These are phyloP conservation scores for Geosmithia putterillii DNA, from an alignment of 2,329 filamentous ascomycete genomes.

Conservation along the genomic window DNA sequence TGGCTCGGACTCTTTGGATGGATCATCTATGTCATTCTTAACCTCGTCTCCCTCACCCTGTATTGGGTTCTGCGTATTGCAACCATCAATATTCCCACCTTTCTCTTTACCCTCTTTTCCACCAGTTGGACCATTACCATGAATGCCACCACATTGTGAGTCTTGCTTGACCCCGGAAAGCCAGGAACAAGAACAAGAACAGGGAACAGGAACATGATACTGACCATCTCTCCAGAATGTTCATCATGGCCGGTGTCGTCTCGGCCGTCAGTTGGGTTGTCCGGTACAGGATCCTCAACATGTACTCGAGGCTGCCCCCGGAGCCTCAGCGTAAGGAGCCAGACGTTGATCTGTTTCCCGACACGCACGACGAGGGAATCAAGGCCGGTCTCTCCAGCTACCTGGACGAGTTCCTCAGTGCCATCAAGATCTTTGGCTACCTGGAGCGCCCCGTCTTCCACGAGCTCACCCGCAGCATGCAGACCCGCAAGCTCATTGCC, in stretches of 20 bases:
- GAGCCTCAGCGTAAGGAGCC: constrained; percentile 95
- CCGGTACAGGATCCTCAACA: constrained; percentile 89
- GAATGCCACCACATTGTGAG: constrained; percentile 92
- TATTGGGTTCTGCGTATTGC: constrained; percentile 78
- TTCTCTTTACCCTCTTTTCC: constrained; percentile 81
- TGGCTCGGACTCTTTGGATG: constrained; percentile 47
- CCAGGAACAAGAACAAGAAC: too few species aligned
- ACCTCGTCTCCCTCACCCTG: constrained; percentile 42
- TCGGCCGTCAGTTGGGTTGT: constrained; percentile 91
- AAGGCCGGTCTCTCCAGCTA: constrained; percentile 94
- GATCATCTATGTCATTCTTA: constrained; percentile 41
- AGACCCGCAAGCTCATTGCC: constrained; percentile 89
- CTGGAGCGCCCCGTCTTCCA: constrained; percentile 94
- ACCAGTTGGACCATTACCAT: constrained; percentile 94
- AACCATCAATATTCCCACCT: constrained; percentile 79
- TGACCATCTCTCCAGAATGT: constrained; percentile 35
- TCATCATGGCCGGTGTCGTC: constrained; percentile 64
- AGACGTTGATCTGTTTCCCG: constrained; percentile 87
- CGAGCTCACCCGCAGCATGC: constrained; percentile 94
- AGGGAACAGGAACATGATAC: too few species aligned
- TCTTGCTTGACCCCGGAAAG: constrained; percentile 1
- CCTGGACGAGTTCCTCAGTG: constrained; percentile 92
- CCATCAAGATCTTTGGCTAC: constrained; percentile 98
- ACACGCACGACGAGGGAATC: constrained; percentile 76
- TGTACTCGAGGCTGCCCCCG: constrained; percentile 87